Base-by-base conservation (phyloP, 768 basidiomycete species). In the Amanita phalloides region DNA sequence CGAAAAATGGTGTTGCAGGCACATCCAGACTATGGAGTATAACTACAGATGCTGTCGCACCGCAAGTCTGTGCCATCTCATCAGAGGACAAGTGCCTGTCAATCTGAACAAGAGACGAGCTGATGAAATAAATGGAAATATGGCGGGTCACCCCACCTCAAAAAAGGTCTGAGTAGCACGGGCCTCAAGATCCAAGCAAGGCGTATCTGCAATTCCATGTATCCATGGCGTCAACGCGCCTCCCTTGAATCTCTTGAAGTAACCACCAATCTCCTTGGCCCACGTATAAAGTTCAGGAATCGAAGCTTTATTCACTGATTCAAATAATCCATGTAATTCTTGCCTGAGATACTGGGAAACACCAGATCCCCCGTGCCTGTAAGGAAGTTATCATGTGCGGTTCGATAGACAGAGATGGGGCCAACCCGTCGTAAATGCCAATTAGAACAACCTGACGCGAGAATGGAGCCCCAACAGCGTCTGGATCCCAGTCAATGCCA, bases 391-490 rank as follows among this genome's bases (percentile, higher is more conserved):
- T 52, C 3, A 35, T 38, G 10, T 4, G 45, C 13, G 42, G 53
- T 44, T 6, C 46, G 28, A 30, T 17, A 26, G 26, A 26, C 25
- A 17, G 60, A 21, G 17, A 23, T 35, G 5, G 17, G 32, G 64
- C 76, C 52, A 59, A 89, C 89, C 93, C 93, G 53, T 96, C 93
- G 63, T 92, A 96, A 52, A 96, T 84, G 28, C 92, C 93, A 35
- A 91, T 79, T 58, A 89, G 92, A 4, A 90, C 75, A 6, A 83
- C 86, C 64, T 96, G 90, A 26, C 79, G 69, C 1, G 87, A 75
- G 20, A 90, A 68, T 5, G 74, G 68, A 32, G 81, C 72, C 1
- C 72, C 74, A 7, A 78, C 69, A 25, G 58, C 59, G 25, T 72
- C 63, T 0, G 86, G 82, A 55, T 87, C 75, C 93, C 93, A 95